Percentiles rank a stretch among this genome's conserved stretches.
Conservation (phyloP, 495 filamentous ascomycete species). For the Talaromyces stipitatus region DNA sequence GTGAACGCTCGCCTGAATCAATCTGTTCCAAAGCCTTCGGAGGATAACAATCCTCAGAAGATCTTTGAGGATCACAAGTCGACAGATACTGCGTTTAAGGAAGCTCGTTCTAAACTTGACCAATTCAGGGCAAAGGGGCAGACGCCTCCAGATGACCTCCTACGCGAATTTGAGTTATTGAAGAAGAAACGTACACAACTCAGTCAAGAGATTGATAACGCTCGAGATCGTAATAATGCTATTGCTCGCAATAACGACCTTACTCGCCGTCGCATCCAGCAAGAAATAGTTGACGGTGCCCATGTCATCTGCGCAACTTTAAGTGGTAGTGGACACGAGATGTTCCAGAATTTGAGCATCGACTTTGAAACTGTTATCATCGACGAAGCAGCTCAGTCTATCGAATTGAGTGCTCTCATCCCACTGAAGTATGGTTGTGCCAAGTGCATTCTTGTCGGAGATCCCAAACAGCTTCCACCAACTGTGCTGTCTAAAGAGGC, state of each 20-base stretch:
- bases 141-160: slow-evolving; percentile 52
- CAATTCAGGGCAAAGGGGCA: slow-evolving; percentile 58
- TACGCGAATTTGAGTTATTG: slow-evolving; percentile 65
- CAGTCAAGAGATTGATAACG: slow-evolving; percentile 72
- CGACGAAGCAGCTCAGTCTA: slow-evolving; percentile 96
- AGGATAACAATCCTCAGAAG: slow-evolving; percentile 58
- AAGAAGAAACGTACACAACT: slow-evolving; percentile 71
- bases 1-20: slow-evolving; percentile 63
- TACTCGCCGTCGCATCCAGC: slow-evolving; percentile 73
- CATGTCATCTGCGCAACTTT: slow-evolving; percentile 94
- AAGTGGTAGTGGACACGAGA: slow-evolving; percentile 92
- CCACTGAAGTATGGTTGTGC: slow-evolving; percentile 95
- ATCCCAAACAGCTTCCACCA: slow-evolving; percentile 93
- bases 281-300: slow-evolving; percentile 80
- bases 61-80: slow-evolving; percentile 76
- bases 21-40: slow-evolving; percentile 28
- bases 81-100: slow-evolving; percentile 61
- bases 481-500: slow-evolving; percentile 93
- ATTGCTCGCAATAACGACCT: slow-evolving; percentile 75
- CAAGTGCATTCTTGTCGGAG: slow-evolving; percentile 95
- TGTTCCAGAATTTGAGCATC: slow-evolving; percentile 89
- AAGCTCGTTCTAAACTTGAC: slow-evolving; percentile 60
- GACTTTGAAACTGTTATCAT: slow-evolving; percentile 99
- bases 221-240: slow-evolving; percentile 74
- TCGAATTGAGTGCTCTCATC: slow-evolving; percentile 93